Evolutionary conservation across 768 basidiomycete genomes (phyloP), one percentile per base, ranked within the genome.

Genomic region (Lactarius pseudohatsudake): DNA sequence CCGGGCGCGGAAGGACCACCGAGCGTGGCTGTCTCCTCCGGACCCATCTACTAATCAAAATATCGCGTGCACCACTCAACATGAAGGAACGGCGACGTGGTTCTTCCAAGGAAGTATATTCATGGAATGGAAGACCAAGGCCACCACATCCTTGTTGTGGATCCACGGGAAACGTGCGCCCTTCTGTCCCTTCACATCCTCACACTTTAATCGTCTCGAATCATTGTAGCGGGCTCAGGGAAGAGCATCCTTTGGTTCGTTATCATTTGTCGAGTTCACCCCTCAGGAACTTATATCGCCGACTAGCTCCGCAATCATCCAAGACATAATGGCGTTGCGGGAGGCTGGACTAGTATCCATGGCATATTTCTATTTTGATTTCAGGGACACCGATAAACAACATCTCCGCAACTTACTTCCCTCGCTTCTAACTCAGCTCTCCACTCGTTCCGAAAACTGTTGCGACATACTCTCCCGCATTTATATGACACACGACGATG

Each of bases 81-180:
- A 58, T 8, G n/a, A 36, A 26, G 57, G 57, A 13, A 40, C 57
- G 13, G 57, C 57, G 2, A 58, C n/a, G 8, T 58, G 57, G 57
- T 40, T 58, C 13, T 16, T 58, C 34, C 3, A 9, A 0, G 38
- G 26, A 16, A 15, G 5, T 26, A 53, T 53, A 26, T 53, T 15
- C n/a, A 3, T 3, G 6, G 22, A 26, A 53, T 53, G 50, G 50
- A 53, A 53, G 50, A 7, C 26, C 50, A 53, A 53, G 11, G 7
- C 50, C 4, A 11, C 22, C 22, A 26, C 50, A 15, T 50, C 60
- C 22, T 32, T 61, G 28, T 36, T 61, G 16, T 61, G 60, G 60
- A 8, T 61, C 34, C 41, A 61, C 9, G 60, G 60, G 9, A 61
- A 61, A 26, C 43, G 60, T 61, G 18, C 41, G 60, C 7, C 36